These are phyloP conservation scores for Fusarium luffae DNA, from an alignment of 2,329 filamentous ascomycete species.

Conservation along the genomic window DNA sequence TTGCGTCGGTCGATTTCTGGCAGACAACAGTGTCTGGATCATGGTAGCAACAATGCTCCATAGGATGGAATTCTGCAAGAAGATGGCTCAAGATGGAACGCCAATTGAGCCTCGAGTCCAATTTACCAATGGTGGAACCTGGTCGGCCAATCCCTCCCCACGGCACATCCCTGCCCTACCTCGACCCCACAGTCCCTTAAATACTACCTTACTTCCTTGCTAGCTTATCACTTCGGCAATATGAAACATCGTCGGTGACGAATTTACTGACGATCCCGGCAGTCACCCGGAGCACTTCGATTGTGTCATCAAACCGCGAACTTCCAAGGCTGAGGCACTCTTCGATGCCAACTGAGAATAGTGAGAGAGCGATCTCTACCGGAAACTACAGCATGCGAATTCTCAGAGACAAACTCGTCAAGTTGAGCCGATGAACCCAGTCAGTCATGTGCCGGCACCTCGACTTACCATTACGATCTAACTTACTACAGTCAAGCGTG, in stretches of 20 bases:
- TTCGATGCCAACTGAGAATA: constrained; percentile 14
- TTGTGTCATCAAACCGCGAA: constrained; percentile 43
- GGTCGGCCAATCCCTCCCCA: constrained; percentile 39
- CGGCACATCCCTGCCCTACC: not conserved
- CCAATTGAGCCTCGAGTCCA: constrained; percentile 43
- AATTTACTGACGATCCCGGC: not conserved
- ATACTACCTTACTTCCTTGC: not conserved
- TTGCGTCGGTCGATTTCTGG: constrained; percentile 50
- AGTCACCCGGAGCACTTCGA: constrained; percentile 50
- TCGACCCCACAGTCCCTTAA: constrained; percentile 1
- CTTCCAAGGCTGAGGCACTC: constrained; percentile 22
- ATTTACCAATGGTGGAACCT: constrained; percentile 50
- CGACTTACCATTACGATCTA: not conserved
- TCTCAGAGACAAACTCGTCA: not conserved
- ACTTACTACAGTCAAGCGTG: not conserved
- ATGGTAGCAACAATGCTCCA: constrained; percentile 51
- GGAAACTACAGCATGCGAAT: not conserved
- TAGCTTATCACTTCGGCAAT: not conserved
- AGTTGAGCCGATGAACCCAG: not conserved
- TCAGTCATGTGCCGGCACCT: not conserved
- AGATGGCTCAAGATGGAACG: constrained; percentile 39
- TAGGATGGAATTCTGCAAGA: constrained; percentile 46
- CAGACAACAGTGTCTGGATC: constrained; percentile 52
- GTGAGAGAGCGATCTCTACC: not conserved
- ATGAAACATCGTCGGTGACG: not conserved